phyloP scores from a whole-genome alignment of 2,329 filamentous ascomycete species.

The Xylariaceae sp. region DNA sequence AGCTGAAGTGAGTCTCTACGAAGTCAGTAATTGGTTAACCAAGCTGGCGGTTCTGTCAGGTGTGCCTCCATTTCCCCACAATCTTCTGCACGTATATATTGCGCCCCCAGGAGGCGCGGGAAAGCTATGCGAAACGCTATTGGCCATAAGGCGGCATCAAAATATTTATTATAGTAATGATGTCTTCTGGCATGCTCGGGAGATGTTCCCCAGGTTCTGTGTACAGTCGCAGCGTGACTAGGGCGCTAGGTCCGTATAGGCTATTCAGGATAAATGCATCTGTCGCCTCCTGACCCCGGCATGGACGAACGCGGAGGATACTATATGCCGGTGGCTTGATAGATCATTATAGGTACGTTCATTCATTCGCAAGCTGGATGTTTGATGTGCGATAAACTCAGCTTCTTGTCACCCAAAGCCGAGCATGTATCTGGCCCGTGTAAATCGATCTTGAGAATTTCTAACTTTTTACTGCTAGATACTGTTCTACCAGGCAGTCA shows the following conservation, averaged over 20 bases:
- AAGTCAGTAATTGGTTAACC: constrained; percentile 9
- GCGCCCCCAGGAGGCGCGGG: constrained; percentile 5
- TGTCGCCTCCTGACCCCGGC: background rate
- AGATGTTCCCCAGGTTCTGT: constrained; percentile 17
- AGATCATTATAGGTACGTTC: background rate
- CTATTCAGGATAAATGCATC: constrained; percentile 35
- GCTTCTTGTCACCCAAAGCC: no score
- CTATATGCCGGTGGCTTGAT: background rate
- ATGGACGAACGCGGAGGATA: background rate
- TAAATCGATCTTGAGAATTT: no score
- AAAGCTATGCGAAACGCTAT: background rate
- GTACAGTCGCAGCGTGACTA: constrained; percentile 21
- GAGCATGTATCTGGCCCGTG: no score
- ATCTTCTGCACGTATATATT: constrained; percentile 19
- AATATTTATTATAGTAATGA: constrained; percentile 9
- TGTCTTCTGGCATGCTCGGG: constrained; percentile 1
- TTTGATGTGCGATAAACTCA: background rate
- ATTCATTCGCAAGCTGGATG: background rate
- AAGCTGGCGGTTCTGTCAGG: constrained; percentile 14
- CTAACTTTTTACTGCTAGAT: no score
- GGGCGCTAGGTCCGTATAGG: constrained; percentile 30
- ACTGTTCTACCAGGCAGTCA: no score
- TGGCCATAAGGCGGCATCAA: background rate
- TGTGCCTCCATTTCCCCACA: constrained; percentile 25
- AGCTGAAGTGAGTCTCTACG: background rate